A percentile compares a stretch with the other conserved stretches of the same genome.
Conservation (phyloP, 768 basidiomycete genomes). For the Ramaria sp. region DNA sequence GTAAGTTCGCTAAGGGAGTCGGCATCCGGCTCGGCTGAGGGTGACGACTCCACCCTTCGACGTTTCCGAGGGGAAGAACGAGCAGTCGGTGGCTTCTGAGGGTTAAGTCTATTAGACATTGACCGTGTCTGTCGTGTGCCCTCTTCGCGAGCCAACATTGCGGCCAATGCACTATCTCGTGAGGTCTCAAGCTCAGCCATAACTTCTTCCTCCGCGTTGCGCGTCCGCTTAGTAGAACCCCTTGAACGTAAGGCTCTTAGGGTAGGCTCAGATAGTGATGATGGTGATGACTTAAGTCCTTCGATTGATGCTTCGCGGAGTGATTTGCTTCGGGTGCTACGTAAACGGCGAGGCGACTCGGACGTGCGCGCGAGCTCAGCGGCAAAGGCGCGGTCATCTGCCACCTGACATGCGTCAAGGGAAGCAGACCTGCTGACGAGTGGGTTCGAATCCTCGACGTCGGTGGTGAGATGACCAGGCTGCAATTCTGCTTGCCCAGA, state of each 20-base stretch:
- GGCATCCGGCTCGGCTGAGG: slow-evolving; percentile 11
- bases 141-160: slow-evolving; percentile 56
- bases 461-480: not conserved
- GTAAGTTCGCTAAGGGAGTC: slow-evolving; percentile 6
- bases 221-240: not conserved
- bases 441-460: not conserved
- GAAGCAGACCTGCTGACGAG: not conserved
- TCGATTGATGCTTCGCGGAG: not conserved
- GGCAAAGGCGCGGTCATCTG: slow-evolving; percentile 4
- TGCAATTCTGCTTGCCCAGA: not conserved
- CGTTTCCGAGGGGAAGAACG: slow-evolving; percentile 32
- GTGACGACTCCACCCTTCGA: slow-evolving; percentile 28
- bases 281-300: not conserved
- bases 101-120: not conserved
- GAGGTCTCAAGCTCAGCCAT: slow-evolving; percentile 47
- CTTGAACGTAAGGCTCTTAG: not conserved
- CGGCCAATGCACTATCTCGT: slow-evolving; percentile 32
- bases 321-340: slow-evolving; percentile 7
- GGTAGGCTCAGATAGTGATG: not conserved
- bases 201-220: slow-evolving; percentile 13
- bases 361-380: not conserved
- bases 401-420: not conserved
- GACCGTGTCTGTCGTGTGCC: slow-evolving; percentile 42
- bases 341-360: slow-evolving; percentile 1
- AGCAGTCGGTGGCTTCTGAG: slow-evolving; percentile 10